Evolutionary conservation across 495 filamentous ascomycete genomes (phyloP).

Genomic region (Aspergillus cristatus): DNA sequence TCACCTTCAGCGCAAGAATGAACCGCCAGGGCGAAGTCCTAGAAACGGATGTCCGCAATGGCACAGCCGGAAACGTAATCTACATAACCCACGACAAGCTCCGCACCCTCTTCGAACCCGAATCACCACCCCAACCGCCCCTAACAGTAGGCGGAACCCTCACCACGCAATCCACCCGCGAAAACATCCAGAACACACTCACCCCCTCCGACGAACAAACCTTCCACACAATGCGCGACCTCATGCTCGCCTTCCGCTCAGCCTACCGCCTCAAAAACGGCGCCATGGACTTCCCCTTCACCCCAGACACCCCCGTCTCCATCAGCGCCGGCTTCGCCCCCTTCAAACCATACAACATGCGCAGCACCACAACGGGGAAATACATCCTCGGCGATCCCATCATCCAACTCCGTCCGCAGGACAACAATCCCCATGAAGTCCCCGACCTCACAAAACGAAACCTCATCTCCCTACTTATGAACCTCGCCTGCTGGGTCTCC

Average conservation of each 20-base stretch:
- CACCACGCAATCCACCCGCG: slow-evolving; percentile 2
- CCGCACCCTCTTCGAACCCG: slow-evolving; percentile 37
- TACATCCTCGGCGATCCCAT: slow-evolving; percentile 45
- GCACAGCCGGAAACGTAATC: slow-evolving; percentile 60
- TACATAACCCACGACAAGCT: slow-evolving; percentile 58
- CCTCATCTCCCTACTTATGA: slow-evolving; percentile 61
- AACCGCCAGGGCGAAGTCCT: slow-evolving; percentile 56
- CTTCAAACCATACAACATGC: slow-evolving; percentile 19
- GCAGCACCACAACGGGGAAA: slow-evolving; percentile 16
- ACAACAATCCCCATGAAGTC: slow-evolving; percentile 30
- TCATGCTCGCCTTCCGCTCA: slow-evolving; percentile 32
- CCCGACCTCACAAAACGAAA: slow-evolving; percentile 26
- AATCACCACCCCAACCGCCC: not conserved
- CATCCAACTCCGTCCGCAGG: slow-evolving; percentile 30
- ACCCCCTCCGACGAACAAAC: slow-evolving; percentile 27
- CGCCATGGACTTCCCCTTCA: slow-evolving; percentile 25
- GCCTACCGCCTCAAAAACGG: slow-evolving; percentile 29
- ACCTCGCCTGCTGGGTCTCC: slow-evolving; percentile 62
- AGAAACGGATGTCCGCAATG: slow-evolving; percentile 62
- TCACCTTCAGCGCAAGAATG: slow-evolving; percentile 77
- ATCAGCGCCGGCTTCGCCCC: slow-evolving; percentile 19
- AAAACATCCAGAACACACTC: slow-evolving; percentile 14
- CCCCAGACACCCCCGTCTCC: slow-evolving; percentile 17
- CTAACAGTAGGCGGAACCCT: slow-evolving; percentile 30
- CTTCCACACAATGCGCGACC: slow-evolving; percentile 30